phyloP scores from a whole-genome alignment of 2,329 filamentous ascomycete genomes.

The Tolypocladium cylindrosporum region DNA sequence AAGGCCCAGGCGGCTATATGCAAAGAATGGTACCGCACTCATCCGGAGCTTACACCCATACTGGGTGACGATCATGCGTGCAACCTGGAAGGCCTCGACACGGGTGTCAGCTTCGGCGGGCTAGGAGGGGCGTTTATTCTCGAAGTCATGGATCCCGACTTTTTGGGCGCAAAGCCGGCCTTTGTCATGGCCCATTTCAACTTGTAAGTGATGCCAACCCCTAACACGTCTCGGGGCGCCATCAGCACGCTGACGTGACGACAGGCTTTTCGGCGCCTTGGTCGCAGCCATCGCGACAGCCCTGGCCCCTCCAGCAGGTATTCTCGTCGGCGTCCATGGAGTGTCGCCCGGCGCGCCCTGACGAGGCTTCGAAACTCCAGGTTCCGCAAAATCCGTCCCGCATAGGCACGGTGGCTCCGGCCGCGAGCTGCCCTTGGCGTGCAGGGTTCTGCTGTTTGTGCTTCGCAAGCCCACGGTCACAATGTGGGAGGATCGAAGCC shows the following conservation, averaged over 20 bases:
- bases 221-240: background rate
- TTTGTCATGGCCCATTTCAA: slow-evolving; percentile 10
- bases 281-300: slow-evolving; percentile 9
- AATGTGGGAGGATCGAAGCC: background rate
- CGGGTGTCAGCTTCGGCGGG: background rate
- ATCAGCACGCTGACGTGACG: slow-evolving; percentile 4
- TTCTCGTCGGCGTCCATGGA: background rate
- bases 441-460: background rate
- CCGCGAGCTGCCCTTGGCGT: background rate
- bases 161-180: slow-evolving; percentile 1
- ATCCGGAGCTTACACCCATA: background rate
- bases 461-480: background rate
- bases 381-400: background rate
- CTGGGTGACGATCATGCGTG: background rate
- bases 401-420: background rate
- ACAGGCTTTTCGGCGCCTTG: slow-evolving; percentile 11
- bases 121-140: slow-evolving; percentile 1
- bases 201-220: slow-evolving; percentile 10
- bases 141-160: too few relatives aligned
- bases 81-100: background rate
- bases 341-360: background rate
- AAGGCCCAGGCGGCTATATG: background rate
- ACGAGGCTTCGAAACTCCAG: background rate
- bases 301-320: slow-evolving; percentile 1
- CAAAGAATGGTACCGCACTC: background rate